Conservation (phyloP, 352 stramenopile species). For the Peronospora belbahrii region DNA sequence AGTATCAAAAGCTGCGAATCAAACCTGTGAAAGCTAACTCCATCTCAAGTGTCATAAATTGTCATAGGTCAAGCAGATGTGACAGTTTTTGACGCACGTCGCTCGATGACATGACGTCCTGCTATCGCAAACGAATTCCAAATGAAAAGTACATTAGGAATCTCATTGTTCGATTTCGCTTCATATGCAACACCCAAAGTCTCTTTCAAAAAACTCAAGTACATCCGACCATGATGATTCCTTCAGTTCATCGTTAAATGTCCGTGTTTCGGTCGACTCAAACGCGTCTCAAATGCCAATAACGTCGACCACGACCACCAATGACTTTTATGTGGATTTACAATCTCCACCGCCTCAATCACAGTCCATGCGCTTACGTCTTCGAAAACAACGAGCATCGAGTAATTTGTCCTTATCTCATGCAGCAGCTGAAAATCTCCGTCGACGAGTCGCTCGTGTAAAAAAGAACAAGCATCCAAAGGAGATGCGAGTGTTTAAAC, state of each 20-base stretch:
- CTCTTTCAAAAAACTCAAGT: constrained; percentile 8
- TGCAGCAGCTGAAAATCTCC: constrained; percentile 10
- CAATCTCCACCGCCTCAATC: constrained; percentile 22
- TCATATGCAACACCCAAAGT: constrained; percentile 3
- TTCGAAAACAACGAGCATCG: constrained; percentile 25
- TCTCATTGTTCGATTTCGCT: constrained; percentile 6
- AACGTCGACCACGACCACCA: constrained; percentile 13
- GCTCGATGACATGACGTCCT: constrained; percentile 2
- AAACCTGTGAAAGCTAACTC: too few species aligned
- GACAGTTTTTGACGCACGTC: too few species aligned
- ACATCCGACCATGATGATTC: constrained; percentile 7
- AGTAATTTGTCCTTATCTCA: constrained; percentile 9
- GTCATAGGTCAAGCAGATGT: too few species aligned
- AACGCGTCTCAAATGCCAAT: constrained; percentile 12
- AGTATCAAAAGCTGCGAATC: too few species aligned
- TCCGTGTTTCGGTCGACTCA: constrained; percentile 19
- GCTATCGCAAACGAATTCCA: not conserved
- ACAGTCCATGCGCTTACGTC: constrained; percentile 35
- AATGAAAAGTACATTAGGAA: not conserved
- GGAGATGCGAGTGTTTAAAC: constrained; percentile 34
- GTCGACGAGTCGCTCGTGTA: constrained; percentile 25
- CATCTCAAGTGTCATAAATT: too few species aligned
- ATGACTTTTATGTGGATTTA: constrained; percentile 24
- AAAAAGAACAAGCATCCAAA: constrained; percentile 42
- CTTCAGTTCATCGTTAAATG: constrained; percentile 4